These are phyloP conservation scores for Trichosanthes cucumerina DNA, from an alignment of 306 rosid genomes.

Conservation along the genomic window DNA sequence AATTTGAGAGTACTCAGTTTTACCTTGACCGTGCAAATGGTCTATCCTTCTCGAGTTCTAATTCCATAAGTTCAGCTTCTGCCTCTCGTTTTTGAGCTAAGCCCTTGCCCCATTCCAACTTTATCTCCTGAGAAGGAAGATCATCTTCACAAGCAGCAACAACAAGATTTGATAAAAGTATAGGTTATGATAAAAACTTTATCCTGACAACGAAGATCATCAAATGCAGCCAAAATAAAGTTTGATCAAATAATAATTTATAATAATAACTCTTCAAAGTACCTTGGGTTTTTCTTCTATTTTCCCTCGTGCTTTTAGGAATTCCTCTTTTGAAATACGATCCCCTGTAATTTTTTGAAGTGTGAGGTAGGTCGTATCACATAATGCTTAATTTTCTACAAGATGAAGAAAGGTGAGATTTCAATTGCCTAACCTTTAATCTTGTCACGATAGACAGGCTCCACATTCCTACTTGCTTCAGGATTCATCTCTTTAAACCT, in stretches of 20 bases:
- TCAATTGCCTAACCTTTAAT: constrained; percentile 42
- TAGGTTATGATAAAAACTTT: constrained; percentile 18
- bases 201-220: constrained; percentile 16
- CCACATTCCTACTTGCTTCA: constrained; percentile 60
- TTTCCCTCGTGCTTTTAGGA: constrained; percentile 53
- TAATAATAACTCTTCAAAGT: constrained; percentile 6
- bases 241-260: not conserved
- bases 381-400: not conserved
- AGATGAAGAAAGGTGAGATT: constrained; percentile 12
- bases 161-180: not conserved
- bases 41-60: constrained; percentile 74
- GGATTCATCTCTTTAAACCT: constrained; percentile 81
- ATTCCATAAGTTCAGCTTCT: constrained; percentile 63
- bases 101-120: constrained; percentile 93
- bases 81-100: constrained; percentile 93
- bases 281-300: constrained; percentile 85
- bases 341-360: constrained; percentile 35
- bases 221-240: not conserved
- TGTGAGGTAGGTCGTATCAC: constrained; percentile 4
- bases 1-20: not conserved
- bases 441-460: constrained; percentile 68
- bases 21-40: constrained; percentile 89
- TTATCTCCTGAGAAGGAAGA: constrained; percentile 44
- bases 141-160: not conserved
- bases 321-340: constrained; percentile 62